Evolutionary conservation across 2,329 filamentous ascomycete genomes (phyloP).

Genomic region (Fusarium secorum): DNA sequence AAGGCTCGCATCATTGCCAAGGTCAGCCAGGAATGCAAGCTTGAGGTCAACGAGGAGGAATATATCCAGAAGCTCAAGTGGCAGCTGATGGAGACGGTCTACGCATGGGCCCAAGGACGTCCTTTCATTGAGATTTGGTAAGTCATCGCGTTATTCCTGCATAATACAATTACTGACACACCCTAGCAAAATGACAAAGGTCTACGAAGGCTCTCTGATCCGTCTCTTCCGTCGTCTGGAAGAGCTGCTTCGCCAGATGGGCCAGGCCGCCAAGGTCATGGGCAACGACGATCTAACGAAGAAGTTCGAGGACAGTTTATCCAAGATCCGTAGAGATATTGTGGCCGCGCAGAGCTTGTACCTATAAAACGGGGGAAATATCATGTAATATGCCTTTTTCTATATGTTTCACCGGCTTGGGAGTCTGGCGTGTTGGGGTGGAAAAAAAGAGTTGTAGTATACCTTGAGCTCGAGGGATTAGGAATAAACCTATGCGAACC

Average conservation of each 20-base stretch:
- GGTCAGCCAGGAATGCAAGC: slow-evolving; percentile 92
- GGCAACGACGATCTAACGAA: slow-evolving; percentile 91
- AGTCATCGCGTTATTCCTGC: rapidly evolving
- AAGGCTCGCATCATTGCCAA: slow-evolving; percentile 91
- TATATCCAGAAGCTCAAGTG: slow-evolving; percentile 90
- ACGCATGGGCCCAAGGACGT: slow-evolving; percentile 87
- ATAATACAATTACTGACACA: slow-evolving; percentile 28
- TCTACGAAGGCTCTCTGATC: slow-evolving; percentile 96
- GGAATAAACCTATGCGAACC: slow-evolving; percentile 36
- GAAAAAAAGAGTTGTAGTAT: slow-evolving; percentile 26
- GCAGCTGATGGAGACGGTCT: slow-evolving; percentile 97
- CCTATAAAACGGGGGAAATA: slow-evolving; percentile 59
- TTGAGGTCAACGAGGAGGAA: slow-evolving; percentile 93
- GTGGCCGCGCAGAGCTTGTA: slow-evolving; percentile 95
- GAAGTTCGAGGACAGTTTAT: slow-evolving; percentile 88
- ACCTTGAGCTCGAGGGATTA: slow-evolving; percentile 7
- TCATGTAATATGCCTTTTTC: slow-evolving; percentile 29
- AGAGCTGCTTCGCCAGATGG: slow-evolving; percentile 93
- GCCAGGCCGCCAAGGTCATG: slow-evolving; percentile 96
- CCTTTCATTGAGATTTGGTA: slow-evolving; percentile 91
- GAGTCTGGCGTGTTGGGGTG: slow-evolving; percentile 39
- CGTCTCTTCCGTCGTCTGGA: slow-evolving; percentile 95
- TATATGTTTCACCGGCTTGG: slow-evolving; percentile 34
- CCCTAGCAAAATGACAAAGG: slow-evolving; percentile 94
- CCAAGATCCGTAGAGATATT: slow-evolving; percentile 90